Conservation (phyloP, 2,329 filamentous ascomycete genomes). For the Remersonia thermophila region DNA sequence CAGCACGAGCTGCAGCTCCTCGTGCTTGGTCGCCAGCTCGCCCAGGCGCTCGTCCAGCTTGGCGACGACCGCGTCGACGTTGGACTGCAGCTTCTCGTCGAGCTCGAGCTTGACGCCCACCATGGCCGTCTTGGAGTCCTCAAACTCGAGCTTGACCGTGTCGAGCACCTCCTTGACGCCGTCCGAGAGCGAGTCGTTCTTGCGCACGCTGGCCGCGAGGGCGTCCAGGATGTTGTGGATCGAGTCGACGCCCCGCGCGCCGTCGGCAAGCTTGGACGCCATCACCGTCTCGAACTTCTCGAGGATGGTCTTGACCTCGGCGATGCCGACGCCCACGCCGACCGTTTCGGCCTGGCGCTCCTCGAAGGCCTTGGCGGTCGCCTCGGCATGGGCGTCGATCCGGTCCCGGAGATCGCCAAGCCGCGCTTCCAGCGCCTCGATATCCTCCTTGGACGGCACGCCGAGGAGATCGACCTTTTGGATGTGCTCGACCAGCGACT, state of each 20-base stretch:
- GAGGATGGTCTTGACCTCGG: slow-evolving; percentile 64
- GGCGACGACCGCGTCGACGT: slow-evolving; percentile 38
- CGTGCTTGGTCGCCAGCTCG: slow-evolving; percentile 75
- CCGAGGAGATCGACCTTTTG: slow-evolving; percentile 56
- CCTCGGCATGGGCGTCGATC: slow-evolving; percentile 54
- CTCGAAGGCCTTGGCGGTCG: slow-evolving; percentile 68
- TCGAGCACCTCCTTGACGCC: slow-evolving; percentile 62
- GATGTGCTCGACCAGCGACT: slow-evolving; percentile 62
- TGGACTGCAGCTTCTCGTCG: slow-evolving; percentile 60
- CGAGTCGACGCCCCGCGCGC: slow-evolving; percentile 57
- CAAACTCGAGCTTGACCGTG: slow-evolving; percentile 73
- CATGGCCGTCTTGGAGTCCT: slow-evolving; percentile 69
- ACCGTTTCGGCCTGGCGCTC: slow-evolving; percentile 75
- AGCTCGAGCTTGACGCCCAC: slow-evolving; percentile 71
- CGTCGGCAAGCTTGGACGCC: slow-evolving; percentile 64
- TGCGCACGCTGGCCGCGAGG: slow-evolving; percentile 49
- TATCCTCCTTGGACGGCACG: slow-evolving; percentile 64
- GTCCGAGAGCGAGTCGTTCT: slow-evolving; percentile 44
- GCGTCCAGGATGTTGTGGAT: slow-evolving; percentile 58
- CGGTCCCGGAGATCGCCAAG: slow-evolving; percentile 54
- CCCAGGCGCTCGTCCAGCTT: slow-evolving; percentile 56
- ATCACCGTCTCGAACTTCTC: slow-evolving; percentile 68
- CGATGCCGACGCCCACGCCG: slow-evolving; percentile 63
- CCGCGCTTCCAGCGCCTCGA: slow-evolving; percentile 57
- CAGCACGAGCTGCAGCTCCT: slow-evolving; percentile 64